Evolutionary conservation across 345 rosid species (phyloP).

Genomic region (Stellera chamaejasme): DNA sequence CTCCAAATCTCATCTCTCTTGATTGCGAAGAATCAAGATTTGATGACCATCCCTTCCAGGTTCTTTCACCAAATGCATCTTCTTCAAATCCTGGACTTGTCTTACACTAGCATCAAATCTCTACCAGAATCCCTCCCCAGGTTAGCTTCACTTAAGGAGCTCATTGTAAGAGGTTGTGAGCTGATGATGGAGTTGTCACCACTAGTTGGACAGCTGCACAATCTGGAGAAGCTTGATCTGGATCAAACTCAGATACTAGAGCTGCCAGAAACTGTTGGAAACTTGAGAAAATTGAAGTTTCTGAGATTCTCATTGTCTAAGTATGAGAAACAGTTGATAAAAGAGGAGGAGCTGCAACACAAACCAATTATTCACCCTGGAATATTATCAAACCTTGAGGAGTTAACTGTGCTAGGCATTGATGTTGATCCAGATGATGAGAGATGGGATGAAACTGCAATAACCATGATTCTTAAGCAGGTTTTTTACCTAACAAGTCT

Average conservation of each 20-base stretch:
- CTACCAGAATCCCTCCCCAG: conserved; percentile 15
- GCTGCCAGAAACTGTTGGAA: conserved; percentile 10
- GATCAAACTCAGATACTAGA: conserved; percentile 2
- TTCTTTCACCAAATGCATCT: conserved; percentile 12
- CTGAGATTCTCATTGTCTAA: conserved; percentile 14
- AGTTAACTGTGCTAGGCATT: conserved; percentile 10
- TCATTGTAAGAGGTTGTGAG: conserved; percentile 16
- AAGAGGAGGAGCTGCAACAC: not conserved
- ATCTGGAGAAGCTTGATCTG: conserved; percentile 19
- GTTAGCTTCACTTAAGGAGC: conserved; percentile 12
- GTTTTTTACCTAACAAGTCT: conserved; percentile 5
- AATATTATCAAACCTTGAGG: conserved; percentile 6
- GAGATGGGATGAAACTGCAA: conserved; percentile 13
- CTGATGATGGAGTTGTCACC: conserved; percentile 13
- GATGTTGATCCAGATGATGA: conserved; percentile 14
- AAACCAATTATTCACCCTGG: conserved; percentile 4
- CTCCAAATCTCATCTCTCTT: not conserved
- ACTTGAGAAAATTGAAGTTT: not conserved
- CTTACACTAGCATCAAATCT: conserved; percentile 19
- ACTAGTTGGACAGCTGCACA: conserved; percentile 14
- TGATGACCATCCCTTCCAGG: conserved; percentile 7
- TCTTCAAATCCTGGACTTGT: conserved; percentile 16
- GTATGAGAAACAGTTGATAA: not conserved
- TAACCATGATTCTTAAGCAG: conserved; percentile 1
- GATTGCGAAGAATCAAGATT: conserved; percentile 11